Conservation (phyloP, 1,139 yeast species). For the Debaryomyces subglobosus region DNA sequence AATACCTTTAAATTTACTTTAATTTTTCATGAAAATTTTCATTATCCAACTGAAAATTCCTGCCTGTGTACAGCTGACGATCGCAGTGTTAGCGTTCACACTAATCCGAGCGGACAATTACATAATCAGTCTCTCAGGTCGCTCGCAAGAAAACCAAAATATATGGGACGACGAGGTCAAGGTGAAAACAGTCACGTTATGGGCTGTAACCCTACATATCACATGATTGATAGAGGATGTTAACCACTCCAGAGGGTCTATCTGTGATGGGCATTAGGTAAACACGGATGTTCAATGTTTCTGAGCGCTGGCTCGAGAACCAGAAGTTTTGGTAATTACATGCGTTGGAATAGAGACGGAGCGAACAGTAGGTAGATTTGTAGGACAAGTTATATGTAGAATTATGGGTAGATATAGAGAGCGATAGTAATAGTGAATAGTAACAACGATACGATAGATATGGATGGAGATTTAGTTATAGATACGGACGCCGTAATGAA, state of each 20-base stretch:
- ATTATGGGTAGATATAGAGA: no score
- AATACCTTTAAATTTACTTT: conserved; percentile 1
- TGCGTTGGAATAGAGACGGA: no score
- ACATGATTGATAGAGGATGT: neutral
- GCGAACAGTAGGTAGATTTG: no score
- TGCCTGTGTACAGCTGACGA: conserved; percentile 4
- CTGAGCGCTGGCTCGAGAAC: no score
- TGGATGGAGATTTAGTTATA: no score
- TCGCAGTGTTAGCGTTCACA: conserved; percentile 1
- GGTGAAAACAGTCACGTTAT: neutral
- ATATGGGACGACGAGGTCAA: neutral
- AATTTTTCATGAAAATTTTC: conserved; percentile 9
- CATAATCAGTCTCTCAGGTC: neutral
- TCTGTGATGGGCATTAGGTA: no score
- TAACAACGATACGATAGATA: no score
- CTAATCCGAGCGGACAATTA: neutral
- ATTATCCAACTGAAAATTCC: neutral
- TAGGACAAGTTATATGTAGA: no score
- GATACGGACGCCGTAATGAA: neutral
- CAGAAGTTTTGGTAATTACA: no score
- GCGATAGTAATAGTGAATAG: no score
- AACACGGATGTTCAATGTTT: no score
- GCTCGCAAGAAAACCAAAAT: neutral
- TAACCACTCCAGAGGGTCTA: neutral
- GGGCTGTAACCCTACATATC: neutral